These are phyloP conservation scores for Talaromyces sp. DNA, from an alignment of 2,329 filamentous ascomycete genomes.

Conservation along the genomic window DNA sequence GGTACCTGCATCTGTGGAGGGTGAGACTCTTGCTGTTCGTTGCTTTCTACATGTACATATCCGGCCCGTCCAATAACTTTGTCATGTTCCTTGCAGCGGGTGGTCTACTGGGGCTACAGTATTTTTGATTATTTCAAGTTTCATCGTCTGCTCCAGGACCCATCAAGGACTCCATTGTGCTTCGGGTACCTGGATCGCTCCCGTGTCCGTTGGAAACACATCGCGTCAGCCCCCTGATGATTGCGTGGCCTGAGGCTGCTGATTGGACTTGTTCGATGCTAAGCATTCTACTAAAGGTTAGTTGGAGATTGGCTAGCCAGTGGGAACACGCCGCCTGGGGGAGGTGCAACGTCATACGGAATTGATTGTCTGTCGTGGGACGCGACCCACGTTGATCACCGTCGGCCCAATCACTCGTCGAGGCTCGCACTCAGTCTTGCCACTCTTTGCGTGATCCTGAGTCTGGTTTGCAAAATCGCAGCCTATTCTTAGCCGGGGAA, in stretches of 20 bases:
- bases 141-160: background rate
- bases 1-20: background rate
- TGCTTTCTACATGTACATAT: too few species aligned
- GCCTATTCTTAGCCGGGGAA: conserved; percentile 22
- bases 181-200: conserved; percentile 8
- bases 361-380: conserved; percentile 7
- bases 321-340: conserved; percentile 6
- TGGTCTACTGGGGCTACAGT: too few species aligned
- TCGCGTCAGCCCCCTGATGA: conserved; percentile 19
- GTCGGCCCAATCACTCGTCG: conserved; percentile 19
- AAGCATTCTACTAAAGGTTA: conserved; percentile 23
- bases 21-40: too few species aligned
- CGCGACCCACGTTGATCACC: conserved; percentile 14
- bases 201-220: background rate
- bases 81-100: background rate
- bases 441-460: conserved; percentile 22
- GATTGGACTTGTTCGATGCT: conserved; percentile 20
- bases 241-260: conserved; percentile 19
- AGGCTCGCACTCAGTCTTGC: conserved; percentile 12
- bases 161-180: background rate
- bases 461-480: background rate
- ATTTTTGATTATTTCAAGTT: background rate
- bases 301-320: conserved; percentile 12
- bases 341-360: conserved; percentile 21
- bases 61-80: background rate